Base-by-base conservation (phyloP, 306 rosid species). In the Clitoria ternatea region DNA sequence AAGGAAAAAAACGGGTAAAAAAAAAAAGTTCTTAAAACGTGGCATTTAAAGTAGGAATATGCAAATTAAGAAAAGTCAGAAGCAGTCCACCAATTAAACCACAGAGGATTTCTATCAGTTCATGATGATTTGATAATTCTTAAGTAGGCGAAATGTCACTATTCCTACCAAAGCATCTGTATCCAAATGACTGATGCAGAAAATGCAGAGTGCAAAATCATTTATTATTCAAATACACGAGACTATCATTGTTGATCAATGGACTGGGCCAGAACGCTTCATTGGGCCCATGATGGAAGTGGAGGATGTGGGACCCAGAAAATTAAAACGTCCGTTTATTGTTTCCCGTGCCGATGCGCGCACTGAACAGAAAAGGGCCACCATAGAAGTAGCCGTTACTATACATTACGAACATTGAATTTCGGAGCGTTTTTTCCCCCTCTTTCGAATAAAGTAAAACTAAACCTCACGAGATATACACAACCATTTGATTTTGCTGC, bases 321-420 rank as follows among this genome's bases (percentile, higher is more conserved):
- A 40, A 78, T 82, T 57, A 65, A 82, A 78, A 42, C 30, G 4
- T 33, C 49, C 48, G 48, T 74, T 80, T 52, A 62, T 64, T 19
- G 81, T 69, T 79, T 79, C 77, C 47, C 33, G 76, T 85, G 79
- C 69, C 40, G 43, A 56, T 47, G 82, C 80, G 81, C 85, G 77
- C 76, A 42, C 53, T 37, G 74, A 73, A 61, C 70, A 61, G 70
- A 82, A 82, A 68, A 62, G 80, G 69, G 49, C 61, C 77, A 77
- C 62, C 64, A 64, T 40, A 27, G 55, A 75, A 75, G 80, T 86
- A 83, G 77, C 86, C 90, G 88, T 83, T 86, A 80, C 88, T 55
- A 52, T 36, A 24, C 47, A 23, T 15, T 15, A 3, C 6, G 15
- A n/a, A 32, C 37, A 30, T 33, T 20, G 4, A 12, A 61, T 20